Percentiles rank a stretch among this genome's conserved stretches.
Conservation (phyloP, 306 rosid genomes). For the Prinsepia uniflora region DNA sequence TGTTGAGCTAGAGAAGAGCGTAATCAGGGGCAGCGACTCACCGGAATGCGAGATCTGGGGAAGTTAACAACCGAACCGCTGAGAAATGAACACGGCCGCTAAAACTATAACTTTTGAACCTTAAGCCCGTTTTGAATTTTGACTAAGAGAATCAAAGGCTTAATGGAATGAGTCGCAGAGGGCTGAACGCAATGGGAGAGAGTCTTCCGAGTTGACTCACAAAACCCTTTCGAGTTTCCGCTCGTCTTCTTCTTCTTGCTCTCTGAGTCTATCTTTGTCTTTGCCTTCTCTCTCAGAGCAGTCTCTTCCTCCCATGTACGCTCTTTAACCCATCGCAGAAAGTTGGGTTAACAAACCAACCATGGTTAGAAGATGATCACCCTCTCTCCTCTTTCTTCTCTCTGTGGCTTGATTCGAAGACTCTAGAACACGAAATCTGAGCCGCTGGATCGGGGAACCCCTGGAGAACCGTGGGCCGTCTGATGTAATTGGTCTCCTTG, state of each 20-base stretch:
- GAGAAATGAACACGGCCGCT: neutral
- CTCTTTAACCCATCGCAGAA: slow-evolving; percentile 48
- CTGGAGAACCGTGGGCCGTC: slow-evolving; percentile 27
- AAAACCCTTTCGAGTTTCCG: slow-evolving; percentile 4
- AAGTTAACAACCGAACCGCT: slow-evolving; percentile 11
- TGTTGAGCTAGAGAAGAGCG: neutral
- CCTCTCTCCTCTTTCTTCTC: slow-evolving; percentile 6
- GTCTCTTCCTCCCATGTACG: neutral
- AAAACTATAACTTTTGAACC: neutral
- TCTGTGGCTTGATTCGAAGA: slow-evolving; percentile 37
- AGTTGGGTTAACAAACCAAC: slow-evolving; percentile 34
- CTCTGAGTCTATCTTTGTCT: neutral
- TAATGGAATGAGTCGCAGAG: slow-evolving; percentile 12
- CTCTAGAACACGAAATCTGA: slow-evolving; percentile 45
- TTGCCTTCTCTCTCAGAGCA: neutral
- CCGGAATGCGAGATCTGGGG: slow-evolving; percentile 54
- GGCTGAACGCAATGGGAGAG: slow-evolving; percentile 7
- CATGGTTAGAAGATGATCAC: slow-evolving; percentile 46
- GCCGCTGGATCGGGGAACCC: slow-evolving; percentile 33
- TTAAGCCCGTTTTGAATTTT: neutral
- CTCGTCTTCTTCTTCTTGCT: neutral
- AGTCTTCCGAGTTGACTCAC: slow-evolving; percentile 51
- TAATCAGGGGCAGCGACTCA: slow-evolving; percentile 34
- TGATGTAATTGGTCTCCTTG: slow-evolving; percentile 8
- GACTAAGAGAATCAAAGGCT: slow-evolving; percentile 5